Evolutionary conservation across 2,329 filamentous ascomycete species (phyloP), one percentile per base, ranked within the genome.

Genomic region (Chaetomiaceae sp.): DNA sequence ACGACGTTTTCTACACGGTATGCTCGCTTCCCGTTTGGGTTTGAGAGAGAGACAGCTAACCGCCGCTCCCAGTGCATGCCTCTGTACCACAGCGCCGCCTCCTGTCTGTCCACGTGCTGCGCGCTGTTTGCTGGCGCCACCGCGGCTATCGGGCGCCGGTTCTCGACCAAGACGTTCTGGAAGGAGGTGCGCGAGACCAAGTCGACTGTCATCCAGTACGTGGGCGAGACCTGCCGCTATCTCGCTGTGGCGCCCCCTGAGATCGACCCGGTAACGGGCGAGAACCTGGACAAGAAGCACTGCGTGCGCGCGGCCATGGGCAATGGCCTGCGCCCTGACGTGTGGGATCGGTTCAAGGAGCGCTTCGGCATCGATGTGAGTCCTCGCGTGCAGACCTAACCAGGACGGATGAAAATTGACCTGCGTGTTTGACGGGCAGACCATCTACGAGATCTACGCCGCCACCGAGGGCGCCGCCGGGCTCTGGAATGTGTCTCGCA

Each of bases 191-290:
- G 86, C 14, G 75, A 77, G 38, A 79, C 77, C 33, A 72, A 85
- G 5, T 84, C 88, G 12, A 93, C 87, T 0, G 75, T 83, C 4
- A 84, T 95, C 54, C 88, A 93, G 66, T 95, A 95, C 65, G 89
- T 95, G 10, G 89, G 89, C 44, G 89, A 95, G 67, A 91, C 87
- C 0, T 85, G 89, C 55, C 84, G 89, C 4, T 95, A 95, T 65
- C 76, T 95, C 7, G 75, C 93, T 12, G 76, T 86, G 0, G 80
- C 82, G 0, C 78, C 85, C 3, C 75, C 81, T 0, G 76, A 86
- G 49, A 66, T 74, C 16, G 82, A 89, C 58, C 75, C 83, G 0
- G 65, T 65, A 4, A 88, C 83, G 0, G 83, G 84, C 13, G 79
- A 84, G 62, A 75, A 78, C 55, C 73, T 89, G 37, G 90, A 95